Evolutionary conservation across 2,329 filamentous ascomycete genomes (phyloP), one percentile per base, ranked within the genome.

Genomic region (Hypoxylon sp.): DNA sequence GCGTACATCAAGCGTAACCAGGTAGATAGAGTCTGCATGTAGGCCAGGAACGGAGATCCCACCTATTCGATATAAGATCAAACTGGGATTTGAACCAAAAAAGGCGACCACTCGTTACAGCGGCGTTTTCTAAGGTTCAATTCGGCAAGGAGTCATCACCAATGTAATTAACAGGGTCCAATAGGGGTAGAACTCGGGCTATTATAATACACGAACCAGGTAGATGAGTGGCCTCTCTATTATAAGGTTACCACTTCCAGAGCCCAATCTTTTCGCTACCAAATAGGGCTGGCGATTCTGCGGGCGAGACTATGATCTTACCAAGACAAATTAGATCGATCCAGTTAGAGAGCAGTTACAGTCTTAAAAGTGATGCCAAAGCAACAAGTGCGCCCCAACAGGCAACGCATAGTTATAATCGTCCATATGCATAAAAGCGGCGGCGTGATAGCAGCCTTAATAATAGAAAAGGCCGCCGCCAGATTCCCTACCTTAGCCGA

Each of bases 201-300:
- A n/a, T n/a, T n/a, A n/a, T n/a, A n/a, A n/a, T n/a, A n/a, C n/a
- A n/a, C n/a, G n/a, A n/a, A n/a, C n/a, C n/a, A n/a, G n/a, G n/a
- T n/a, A n/a, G n/a, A n/a, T n/a, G n/a, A n/a, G n/a, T n/a, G n/a
- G n/a, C n/a, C n/a, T n/a, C n/a, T n/a, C n/a, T n/a, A n/a, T n/a
- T n/a, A 31, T 72, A 71, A 4, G 67, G 57, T 30, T 46, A 59
- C 65, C 63, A 70, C 23, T 59, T 54, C 68, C 67, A 71, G 19
- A 60, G 60, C 31, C 67, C 66, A 21, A 57, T 31, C 46, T 61
- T 60, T 25, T 59, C 56, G 36, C 45, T 32, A 42, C 16, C 55
- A 40, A 51, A 63, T 30, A 54, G 48, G 41, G 54, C 44, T 20
- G 54, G 56, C 17, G 16, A 32, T 19, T 59, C 55, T 5, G 38